Base-by-base conservation (phyloP, 2,329 filamentous ascomycete species). In the Diatrype stigma region DNA sequence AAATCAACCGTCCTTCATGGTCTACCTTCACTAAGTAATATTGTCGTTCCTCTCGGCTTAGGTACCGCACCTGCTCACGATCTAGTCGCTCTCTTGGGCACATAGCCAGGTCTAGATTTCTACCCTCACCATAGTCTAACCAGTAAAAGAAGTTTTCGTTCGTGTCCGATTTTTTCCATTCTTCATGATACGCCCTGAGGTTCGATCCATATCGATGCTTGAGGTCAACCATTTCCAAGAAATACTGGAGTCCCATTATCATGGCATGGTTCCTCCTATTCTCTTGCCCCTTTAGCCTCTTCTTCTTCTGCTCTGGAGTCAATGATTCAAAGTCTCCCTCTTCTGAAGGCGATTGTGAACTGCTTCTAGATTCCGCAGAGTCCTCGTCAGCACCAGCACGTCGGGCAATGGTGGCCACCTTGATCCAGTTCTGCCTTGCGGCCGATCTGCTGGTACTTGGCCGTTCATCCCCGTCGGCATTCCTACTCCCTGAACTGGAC, bases 131-230 rank as follows among this genome's bases (percentile, higher is more conserved):
- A 52, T 87, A 77, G 65, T 96, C 92, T 1, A 96, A 76, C 91
- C 92, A 96, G 70, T 91, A 93, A 67, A 96, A 96, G 77, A 92
- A 96, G 64, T 94, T 96, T 66, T 96, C 87, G 4, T 84, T 81
- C 0, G 90, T 93, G 26, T 88, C 76, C 1, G 82, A 75, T 53
- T 80, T 82, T 67, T 90, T 90, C 92, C 92, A 96, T 57, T 88
- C 83, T 52, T 84, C 81, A 63, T 96, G 92, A 60, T 96, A 96
- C 30, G 82, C 80, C 30, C 88, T 78, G 47, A 96, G 70, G 59
- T 94, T 95, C 49, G 85, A 87, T 3, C 91, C 92, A 63, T 96
- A 95, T 3, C 91, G 82, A 65, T 96, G 91, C 67, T 95, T 92
- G 45, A 85, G 72, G 65, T 94, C 89, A 7, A 93, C 85, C 87